These are phyloP conservation scores for Lumnitzera racemosa DNA, from an alignment of 345 rosid genomes.

Conservation along the genomic window DNA sequence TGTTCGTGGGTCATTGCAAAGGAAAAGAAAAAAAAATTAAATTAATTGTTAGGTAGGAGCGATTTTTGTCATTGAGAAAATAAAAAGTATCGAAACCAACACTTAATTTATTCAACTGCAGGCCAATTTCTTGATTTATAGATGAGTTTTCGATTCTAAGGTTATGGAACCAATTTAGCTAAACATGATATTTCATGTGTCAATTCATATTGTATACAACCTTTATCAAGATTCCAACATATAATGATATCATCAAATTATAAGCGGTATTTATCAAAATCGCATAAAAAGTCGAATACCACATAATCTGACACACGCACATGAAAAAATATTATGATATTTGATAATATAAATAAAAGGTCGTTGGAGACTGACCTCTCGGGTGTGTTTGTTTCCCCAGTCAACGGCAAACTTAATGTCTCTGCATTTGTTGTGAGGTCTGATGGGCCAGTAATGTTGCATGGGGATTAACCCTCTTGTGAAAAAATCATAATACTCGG, in stretches of 20 bases:
- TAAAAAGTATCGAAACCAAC: too few relatives aligned
- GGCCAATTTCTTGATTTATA: too few relatives aligned
- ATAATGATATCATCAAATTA: too few relatives aligned
- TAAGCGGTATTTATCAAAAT: too few relatives aligned
- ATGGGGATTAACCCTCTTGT: slow-evolving; percentile 35
- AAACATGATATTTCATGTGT: too few relatives aligned
- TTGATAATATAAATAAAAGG: not conserved
- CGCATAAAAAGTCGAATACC: too few relatives aligned
- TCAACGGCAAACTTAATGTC: slow-evolving; percentile 42
- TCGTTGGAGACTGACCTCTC: slow-evolving; percentile 13
- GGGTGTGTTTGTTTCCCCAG: slow-evolving; percentile 39
- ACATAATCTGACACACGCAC: not conserved
- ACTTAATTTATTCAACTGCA: too few relatives aligned
- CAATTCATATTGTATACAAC: too few relatives aligned
- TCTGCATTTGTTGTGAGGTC: slow-evolving; percentile 21
- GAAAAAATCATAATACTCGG: slow-evolving; percentile 34
- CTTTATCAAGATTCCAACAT: too few relatives aligned
- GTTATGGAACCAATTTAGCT: too few relatives aligned
- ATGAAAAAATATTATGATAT: not conserved
- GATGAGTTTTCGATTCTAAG: too few relatives aligned
- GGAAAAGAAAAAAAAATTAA: not conserved
- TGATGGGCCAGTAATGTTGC: slow-evolving; percentile 46
- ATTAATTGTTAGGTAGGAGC: not conserved
- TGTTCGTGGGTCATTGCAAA: not conserved
- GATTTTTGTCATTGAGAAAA: too few relatives aligned